Percentiles rank a stretch among this genome's conserved stretches.
These are phyloP conservation scores for Blepharisma japonicum DNA, from an alignment of 73 alveolate species.

Conservation along the genomic window DNA sequence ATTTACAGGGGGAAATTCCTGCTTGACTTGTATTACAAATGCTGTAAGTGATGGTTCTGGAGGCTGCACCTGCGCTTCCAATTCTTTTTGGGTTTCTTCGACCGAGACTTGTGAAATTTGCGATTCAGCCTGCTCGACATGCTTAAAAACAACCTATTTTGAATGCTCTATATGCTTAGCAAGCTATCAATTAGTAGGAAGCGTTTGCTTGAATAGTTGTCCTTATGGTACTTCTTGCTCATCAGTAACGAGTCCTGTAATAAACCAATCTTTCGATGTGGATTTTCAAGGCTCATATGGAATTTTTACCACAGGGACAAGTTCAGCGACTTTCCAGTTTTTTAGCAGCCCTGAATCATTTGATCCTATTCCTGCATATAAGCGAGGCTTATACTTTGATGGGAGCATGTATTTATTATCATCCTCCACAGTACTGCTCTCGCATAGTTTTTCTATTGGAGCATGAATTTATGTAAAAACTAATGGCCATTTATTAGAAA, in stretches of 20 bases:
- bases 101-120: background rate
- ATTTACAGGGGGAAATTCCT: background rate
- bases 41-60: background rate
- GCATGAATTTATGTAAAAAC: background rate
- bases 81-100: background rate
- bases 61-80: background rate
- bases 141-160: background rate
- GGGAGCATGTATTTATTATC: too few species aligned
- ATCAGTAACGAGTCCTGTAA: background rate
- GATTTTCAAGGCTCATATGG: too few species aligned
- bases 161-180: constrained; percentile 9
- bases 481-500: background rate
- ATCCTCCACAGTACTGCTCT: background rate
- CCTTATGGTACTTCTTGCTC: background rate
- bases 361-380: too few species aligned
- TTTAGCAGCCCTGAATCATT: too few species aligned
- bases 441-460: background rate
- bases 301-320: too few species aligned
- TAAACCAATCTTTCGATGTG: too few species aligned
- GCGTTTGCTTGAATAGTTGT: background rate
- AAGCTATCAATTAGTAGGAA: background rate
- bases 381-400: too few species aligned
- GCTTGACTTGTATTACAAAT: background rate
- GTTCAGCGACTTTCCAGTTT: too few species aligned
- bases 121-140: background rate